Conservation (phyloP, 371 early-diverging fungal species). For the Mortierella sp. region DNA sequence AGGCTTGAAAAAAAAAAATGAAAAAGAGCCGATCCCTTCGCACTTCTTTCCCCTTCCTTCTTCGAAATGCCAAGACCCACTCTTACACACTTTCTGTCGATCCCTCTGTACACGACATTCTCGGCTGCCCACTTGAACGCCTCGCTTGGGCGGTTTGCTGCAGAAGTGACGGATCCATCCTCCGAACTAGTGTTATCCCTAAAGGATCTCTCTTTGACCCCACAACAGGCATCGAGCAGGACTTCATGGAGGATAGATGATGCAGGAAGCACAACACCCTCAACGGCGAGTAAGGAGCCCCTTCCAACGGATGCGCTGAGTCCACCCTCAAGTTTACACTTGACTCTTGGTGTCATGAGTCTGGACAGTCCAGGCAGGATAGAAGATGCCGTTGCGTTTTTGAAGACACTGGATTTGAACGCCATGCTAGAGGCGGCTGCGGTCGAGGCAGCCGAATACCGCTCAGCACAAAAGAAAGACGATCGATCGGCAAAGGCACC, state of each 20-base stretch:
- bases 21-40: too few relatives aligned
- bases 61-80: neutral
- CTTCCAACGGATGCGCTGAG: conserved; percentile 10
- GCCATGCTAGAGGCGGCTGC: conserved; percentile 6
- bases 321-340: conserved; percentile 3
- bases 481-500: too few relatives aligned
- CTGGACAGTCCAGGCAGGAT: neutral
- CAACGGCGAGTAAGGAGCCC: neutral
- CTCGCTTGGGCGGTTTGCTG: conserved; percentile 10
- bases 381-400: neutral
- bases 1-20: too few relatives aligned
- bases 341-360: conserved; percentile 20
- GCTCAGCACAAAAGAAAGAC: neutral
- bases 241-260: neutral
- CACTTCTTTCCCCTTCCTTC: neutral
- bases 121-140: conserved; percentile 7
- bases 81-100: conserved; percentile 16
- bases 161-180: conserved; percentile 6
- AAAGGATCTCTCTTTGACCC: neutral
- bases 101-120: conserved; percentile 10
- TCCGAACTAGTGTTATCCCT: neutral
- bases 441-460: conserved; percentile 1
- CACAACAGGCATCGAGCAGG: neutral
- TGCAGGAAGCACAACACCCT: neutral
- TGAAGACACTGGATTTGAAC: conserved; percentile 4